Evolutionary conservation across 305 asterid genomes (phyloP).

Genomic region (Fraxinus angustifolia): DNA sequence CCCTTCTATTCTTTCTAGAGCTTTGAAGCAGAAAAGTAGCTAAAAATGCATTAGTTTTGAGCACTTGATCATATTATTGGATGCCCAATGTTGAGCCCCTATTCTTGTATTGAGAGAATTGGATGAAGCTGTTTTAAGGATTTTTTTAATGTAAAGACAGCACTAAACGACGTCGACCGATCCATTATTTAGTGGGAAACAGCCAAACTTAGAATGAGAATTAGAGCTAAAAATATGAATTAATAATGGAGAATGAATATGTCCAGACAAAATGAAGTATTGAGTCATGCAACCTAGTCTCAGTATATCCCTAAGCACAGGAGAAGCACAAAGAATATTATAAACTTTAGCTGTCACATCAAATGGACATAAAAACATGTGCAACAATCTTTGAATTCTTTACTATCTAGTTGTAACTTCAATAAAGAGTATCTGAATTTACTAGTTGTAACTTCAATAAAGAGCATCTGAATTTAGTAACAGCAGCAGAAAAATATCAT

Average conservation of each 20-base stretch:
- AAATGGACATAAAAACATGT: not conserved
- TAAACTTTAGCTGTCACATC: not conserved
- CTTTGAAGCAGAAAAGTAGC: slow-evolving; percentile 19
- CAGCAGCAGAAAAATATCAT: not conserved
- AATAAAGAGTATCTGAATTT: not conserved
- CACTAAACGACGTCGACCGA: slow-evolving; percentile 12
- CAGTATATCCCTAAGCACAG: slow-evolving; percentile 20
- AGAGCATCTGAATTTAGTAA: not conserved
- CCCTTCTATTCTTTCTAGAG: slow-evolving; percentile 26
- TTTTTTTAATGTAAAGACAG: slow-evolving; percentile 1
- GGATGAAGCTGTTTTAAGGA: slow-evolving; percentile 15
- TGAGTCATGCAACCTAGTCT: slow-evolving; percentile 30
- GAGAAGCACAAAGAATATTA: slow-evolving; percentile 10
- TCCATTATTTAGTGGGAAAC: slow-evolving; percentile 28
- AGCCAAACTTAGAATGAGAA: slow-evolving; percentile 22
- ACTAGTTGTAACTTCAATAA: not conserved
- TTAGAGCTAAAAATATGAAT: slow-evolving; percentile 7
- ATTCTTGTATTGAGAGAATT: slow-evolving; percentile 1
- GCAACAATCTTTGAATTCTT: not conserved
- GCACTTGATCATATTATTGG: slow-evolving; percentile 7
- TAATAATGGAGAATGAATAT: slow-evolving; percentile 20
- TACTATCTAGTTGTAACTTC: not conserved
- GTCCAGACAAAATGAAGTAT: slow-evolving; percentile 18
- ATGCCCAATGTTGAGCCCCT: not conserved
- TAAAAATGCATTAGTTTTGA: not conserved